phyloP scores from a whole-genome alignment of 805 yeast species.

The Metschnikowia sp. region DNA sequence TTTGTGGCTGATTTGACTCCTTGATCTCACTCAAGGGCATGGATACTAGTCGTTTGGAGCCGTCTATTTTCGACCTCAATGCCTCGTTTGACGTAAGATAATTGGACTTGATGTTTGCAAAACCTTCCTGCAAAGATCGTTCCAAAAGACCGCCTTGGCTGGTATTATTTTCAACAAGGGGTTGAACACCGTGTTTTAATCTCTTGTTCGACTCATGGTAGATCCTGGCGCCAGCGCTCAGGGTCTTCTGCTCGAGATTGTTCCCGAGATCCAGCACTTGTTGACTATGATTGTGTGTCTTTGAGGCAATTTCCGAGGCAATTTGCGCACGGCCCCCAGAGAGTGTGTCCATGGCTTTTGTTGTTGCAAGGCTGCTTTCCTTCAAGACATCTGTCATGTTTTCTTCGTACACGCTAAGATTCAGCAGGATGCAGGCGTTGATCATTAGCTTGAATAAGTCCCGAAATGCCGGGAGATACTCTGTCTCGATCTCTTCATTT shows the following conservation, averaged over 20 bases:
- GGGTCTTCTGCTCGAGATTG: not conserved
- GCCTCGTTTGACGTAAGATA: not conserved
- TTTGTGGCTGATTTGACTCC: not conserved
- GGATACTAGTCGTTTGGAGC: not conserved
- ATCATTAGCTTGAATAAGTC: not conserved
- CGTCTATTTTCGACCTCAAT: constrained; percentile 1
- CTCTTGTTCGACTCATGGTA: not conserved
- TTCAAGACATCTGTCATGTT: not conserved
- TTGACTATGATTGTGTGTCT: not conserved
- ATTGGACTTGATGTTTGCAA: not conserved
- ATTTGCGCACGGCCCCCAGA: not conserved
- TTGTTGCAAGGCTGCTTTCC: not conserved
- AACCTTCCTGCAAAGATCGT: not conserved
- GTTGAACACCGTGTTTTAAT: not conserved
- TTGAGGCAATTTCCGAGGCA: not conserved
- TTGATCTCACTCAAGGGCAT: not conserved
- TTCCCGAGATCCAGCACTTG: not conserved
- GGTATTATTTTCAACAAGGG: not conserved
- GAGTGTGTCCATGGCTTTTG: not conserved
- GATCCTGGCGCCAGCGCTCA: constrained; percentile 4
- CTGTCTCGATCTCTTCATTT: not conserved
- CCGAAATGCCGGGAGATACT: not conserved
- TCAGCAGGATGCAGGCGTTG: not conserved
- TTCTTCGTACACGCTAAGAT: not conserved
- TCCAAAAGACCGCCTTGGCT: not conserved